Evolutionary conservation across 192 early-diverging fungal genomes (phyloP).

Genomic region (Coemansia sp.): DNA sequence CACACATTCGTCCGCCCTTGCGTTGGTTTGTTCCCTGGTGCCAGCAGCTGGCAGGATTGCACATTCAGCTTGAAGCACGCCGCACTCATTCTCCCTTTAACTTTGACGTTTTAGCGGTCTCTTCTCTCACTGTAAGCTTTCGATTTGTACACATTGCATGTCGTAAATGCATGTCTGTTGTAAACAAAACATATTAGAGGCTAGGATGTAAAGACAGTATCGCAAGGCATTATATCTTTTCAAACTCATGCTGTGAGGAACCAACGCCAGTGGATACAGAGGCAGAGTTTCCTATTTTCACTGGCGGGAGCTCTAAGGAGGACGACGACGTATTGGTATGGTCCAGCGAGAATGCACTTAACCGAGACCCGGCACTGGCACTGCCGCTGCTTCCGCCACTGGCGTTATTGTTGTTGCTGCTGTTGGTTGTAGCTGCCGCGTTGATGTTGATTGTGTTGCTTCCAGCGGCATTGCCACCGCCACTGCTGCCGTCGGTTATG

Average conservation of each 20-base stretch:
- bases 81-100: too few relatives aligned
- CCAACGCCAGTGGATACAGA: conserved; percentile 3
- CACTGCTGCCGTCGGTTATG: conserved; percentile 6
- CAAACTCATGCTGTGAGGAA: conserved; percentile 33
- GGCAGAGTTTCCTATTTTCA: conserved; percentile 21
- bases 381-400: conserved; percentile 18
- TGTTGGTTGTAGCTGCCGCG: too few relatives aligned
- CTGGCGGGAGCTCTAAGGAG: conserved; percentile 35
- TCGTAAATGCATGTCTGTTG: too few relatives aligned
- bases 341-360: conserved; percentile 45
- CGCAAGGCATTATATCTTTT: conserved; percentile 20
- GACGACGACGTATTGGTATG: conserved; percentile 49
- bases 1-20: too few relatives aligned
- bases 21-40: too few relatives aligned
- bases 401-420: not conserved
- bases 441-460: conserved; percentile 9
- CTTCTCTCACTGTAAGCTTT: too few relatives aligned
- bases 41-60: too few relatives aligned
- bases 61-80: too few relatives aligned
- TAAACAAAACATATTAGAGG: too few relatives aligned
- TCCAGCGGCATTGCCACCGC: not conserved
- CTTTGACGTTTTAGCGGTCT: too few relatives aligned
- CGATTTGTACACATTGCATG: too few relatives aligned
- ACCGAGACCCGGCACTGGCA: conserved; percentile 31
- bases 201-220: too few relatives aligned